Conservation (phyloP, 1,284 basidiomycete species). For the Boletus austroedulis region DNA sequence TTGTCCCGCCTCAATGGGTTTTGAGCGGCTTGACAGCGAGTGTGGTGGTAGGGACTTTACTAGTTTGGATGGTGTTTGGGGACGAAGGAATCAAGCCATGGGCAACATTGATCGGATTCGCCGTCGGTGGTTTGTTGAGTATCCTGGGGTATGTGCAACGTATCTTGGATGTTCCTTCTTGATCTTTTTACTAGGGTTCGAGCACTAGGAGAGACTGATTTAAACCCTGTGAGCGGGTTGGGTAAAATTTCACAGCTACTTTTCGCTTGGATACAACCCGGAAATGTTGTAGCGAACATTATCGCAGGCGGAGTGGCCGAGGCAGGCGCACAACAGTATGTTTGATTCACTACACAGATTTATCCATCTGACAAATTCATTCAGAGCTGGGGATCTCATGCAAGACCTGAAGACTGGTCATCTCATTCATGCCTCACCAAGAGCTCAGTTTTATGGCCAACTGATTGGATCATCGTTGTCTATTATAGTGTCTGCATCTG, state of each 20-base stretch:
- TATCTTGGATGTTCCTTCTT: slow-evolving; percentile 8
- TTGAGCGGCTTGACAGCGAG: slow-evolving; percentile 64
- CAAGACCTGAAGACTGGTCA: slow-evolving; percentile 98
- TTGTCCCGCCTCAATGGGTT: slow-evolving; percentile 83
- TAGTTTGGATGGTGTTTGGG: slow-evolving; percentile 89
- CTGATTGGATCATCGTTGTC: slow-evolving; percentile 85
- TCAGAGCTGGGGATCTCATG: slow-evolving; percentile 94
- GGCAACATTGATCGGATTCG: slow-evolving; percentile 85
- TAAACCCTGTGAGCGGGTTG: slow-evolving; percentile 91
- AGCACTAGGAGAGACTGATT: slow-evolving; percentile 88
- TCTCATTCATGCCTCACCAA: slow-evolving; percentile 80
- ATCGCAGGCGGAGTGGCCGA: slow-evolving; percentile 96
- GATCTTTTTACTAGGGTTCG: slow-evolving; percentile 60
- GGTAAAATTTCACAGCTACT: slow-evolving; percentile 94
- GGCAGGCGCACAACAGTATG: slow-evolving; percentile 91
- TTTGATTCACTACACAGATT: slow-evolving; percentile 8
- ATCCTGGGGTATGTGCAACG: slow-evolving; percentile 70
- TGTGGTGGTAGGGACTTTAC: slow-evolving; percentile 65
- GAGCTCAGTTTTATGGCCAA: slow-evolving; percentile 87
- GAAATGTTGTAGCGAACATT: slow-evolving; percentile 93
- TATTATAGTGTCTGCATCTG: slow-evolving; percentile 85
- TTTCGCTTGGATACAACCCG: slow-evolving; percentile 92
- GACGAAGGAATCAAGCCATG: slow-evolving; percentile 89
- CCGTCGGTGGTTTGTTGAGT: slow-evolving; percentile 80
- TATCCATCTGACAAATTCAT: background rate